Percentiles rank a stretch among this genome's conserved stretches.
These are phyloP conservation scores for Harrya chromipes DNA, from an alignment of 768 basidiomycete species.

Conservation along the genomic window DNA sequence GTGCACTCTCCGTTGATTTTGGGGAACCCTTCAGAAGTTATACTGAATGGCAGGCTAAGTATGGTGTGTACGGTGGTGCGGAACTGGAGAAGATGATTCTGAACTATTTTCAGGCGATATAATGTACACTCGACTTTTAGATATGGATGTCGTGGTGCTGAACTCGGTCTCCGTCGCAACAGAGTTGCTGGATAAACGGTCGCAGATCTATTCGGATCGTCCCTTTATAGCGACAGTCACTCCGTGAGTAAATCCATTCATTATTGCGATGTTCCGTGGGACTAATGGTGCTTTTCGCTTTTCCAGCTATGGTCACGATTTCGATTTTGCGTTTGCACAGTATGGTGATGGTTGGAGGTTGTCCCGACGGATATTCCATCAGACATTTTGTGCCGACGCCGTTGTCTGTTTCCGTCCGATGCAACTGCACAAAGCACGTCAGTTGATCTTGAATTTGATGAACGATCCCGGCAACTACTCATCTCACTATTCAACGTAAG, in stretches of 20 bases:
- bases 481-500: slow-evolving; percentile 13
- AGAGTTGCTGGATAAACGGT: slow-evolving; percentile 48
- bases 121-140: slow-evolving; percentile 48
- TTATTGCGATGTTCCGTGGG: not conserved
- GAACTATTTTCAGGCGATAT: slow-evolving; percentile 35
- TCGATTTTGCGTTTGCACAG: slow-evolving; percentile 5
- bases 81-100: not conserved
- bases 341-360: slow-evolving; percentile 14
- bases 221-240: slow-evolving; percentile 31
- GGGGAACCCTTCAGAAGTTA: slow-evolving; percentile 18
- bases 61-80: slow-evolving; percentile 9
- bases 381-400: slow-evolving; percentile 8
- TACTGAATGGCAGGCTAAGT: slow-evolving; percentile 12
- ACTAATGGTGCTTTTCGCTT: not conserved
- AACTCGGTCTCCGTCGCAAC: slow-evolving; percentile 40
- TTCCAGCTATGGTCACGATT: slow-evolving; percentile 17
- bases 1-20: slow-evolving; percentile 11
- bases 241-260: slow-evolving; percentile 11
- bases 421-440: slow-evolving; percentile 7
- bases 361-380: slow-evolving; percentile 16
- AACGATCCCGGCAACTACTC: slow-evolving; percentile 3
- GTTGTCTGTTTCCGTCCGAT: slow-evolving; percentile 4
- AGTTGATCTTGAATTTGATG: slow-evolving; percentile 5
- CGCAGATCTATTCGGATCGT: slow-evolving; percentile 49
- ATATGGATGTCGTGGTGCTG: slow-evolving; percentile 42